These are phyloP conservation scores for Glomus cerebriforme DNA, from an alignment of 192 early-diverging fungal species.

Conservation along the genomic window DNA sequence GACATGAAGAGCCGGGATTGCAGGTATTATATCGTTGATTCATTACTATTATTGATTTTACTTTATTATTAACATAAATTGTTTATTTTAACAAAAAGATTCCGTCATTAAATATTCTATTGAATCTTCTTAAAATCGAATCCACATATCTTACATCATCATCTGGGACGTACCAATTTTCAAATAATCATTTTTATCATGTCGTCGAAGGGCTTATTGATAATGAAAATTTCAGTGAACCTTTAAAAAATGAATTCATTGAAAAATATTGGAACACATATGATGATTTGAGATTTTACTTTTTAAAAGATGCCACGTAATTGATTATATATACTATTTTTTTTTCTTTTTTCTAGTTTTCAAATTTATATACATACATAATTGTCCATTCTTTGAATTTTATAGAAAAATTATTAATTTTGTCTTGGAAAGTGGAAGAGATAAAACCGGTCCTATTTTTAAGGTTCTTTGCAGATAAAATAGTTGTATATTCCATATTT, in stretches of 20 bases:
- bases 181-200: conserved; percentile 64
- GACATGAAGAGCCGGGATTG: conserved; percentile 66
- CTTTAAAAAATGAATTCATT: conserved; percentile 61
- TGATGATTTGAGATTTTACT: conserved; percentile 87
- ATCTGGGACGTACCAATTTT: conserved; percentile 60
- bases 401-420: conserved; percentile 24
- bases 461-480: conserved; percentile 15
- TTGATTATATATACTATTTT: not conserved
- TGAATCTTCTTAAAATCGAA: conserved; percentile 72
- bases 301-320: conserved; percentile 66
- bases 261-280: conserved; percentile 75
- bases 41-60: not conserved
- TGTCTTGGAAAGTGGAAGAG: conserved; percentile 6
- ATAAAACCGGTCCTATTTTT: conserved; percentile 14
- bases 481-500: not conserved
- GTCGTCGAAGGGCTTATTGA: conserved; percentile 60
- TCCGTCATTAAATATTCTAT: conserved; percentile 69
- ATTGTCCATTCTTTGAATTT: not conserved
- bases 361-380: not conserved
- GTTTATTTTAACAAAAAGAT: conserved; percentile 38
- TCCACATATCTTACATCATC: conserved; percentile 43
- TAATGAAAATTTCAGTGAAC: conserved; percentile 60
- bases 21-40: conserved; percentile 48
- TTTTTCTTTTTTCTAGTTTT: not conserved
- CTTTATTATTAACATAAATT: not conserved